Base-by-base conservation (phyloP, 2,329 filamentous ascomycete species). In the Cladosporium austrohemisphaericum region DNA sequence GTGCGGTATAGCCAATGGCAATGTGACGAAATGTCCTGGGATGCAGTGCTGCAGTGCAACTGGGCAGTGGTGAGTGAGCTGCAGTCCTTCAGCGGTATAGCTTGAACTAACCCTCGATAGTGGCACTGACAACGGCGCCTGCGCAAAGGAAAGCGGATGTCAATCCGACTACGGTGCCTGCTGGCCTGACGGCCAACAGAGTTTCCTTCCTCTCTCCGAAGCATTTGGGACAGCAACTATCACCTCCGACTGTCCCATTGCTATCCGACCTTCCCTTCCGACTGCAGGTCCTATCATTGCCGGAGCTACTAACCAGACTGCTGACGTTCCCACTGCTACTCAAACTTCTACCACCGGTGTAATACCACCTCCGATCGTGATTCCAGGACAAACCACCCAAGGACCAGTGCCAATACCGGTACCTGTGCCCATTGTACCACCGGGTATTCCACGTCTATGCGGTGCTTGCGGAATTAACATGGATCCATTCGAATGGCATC, bases 41-140 rank as follows among this genome's bases (percentile, higher is more conserved):
- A 46, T 46, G 43, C 23, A 46, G 23, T 46, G 43, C 23, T 46
- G 43, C 11, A 16, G 23, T 10, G 6, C 32, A 16, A 14, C 5
- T 7, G 32, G 32, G 3, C 26, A 20, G 20, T 46, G 43, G 43
- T 46, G 28, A 28, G 43, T 28, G 14, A 2, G 10, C 36, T 0
- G 2, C 22, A 3, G 19, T 14, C 3, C 18, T 16, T 19, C 13
- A 2, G 0, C 11, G 13, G 8, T 3, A 28, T n/a, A n/a, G 3
- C 13, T 2, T 4, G n/a, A 14, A 7, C 32, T 46, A 16, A 46
- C 23, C 5, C 16, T 5, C 13, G 23, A 14, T 23, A 46, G 43
- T 33, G 43, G 43, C 16, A 36, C 32, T 7, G 16, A 23, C 4
- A 11, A 14, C 16, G 9, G n/a, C 9, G 31, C 32, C 20, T 46